Evolutionary conservation across 139 green algal genomes (phyloP).

Genomic region (Chlorella sp.): DNA sequence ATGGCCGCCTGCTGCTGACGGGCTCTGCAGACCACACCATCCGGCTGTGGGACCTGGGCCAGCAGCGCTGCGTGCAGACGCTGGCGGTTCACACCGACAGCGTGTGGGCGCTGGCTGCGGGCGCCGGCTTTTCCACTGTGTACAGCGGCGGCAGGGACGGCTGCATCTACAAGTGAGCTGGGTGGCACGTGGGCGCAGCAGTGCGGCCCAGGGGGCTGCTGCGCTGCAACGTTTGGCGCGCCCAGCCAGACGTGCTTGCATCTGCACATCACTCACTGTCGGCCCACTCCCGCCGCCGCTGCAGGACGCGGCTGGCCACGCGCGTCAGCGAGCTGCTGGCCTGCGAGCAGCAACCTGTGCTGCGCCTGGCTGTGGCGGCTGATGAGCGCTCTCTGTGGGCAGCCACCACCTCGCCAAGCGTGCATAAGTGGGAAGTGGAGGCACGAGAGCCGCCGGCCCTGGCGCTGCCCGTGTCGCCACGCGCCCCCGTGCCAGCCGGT

Average conservation of each 20-base stretch:
- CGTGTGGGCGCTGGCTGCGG: constrained; percentile 83
- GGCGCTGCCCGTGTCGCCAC: background rate
- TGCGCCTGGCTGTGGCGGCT: constrained; percentile 49
- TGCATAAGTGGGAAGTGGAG: constrained; percentile 38
- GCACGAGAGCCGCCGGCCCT: background rate
- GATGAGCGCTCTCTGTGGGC: constrained; percentile 59
- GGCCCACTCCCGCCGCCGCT: background rate
- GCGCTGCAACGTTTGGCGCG: background rate
- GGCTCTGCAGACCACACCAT: constrained; percentile 86
- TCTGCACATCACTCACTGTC: background rate
- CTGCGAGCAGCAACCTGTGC: constrained; percentile 68
- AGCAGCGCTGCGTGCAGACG: constrained; percentile 82
- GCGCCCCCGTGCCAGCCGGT: background rate
- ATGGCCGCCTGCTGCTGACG: constrained; percentile 76
- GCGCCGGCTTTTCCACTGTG: constrained; percentile 49
- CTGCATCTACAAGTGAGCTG: constrained; percentile 60
- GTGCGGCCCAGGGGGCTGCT: background rate
- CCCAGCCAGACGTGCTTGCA: background rate
- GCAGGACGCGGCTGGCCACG: constrained; percentile 68
- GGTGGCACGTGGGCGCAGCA: constrained; percentile 14
- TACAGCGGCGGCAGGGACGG: constrained; percentile 85
- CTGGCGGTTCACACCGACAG: constrained; percentile 83
- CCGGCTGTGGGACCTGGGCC: constrained; percentile 90
- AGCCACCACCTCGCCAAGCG: constrained; percentile 54
- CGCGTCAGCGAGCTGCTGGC: constrained; percentile 79